Percentiles rank a stretch among this genome's conserved stretches.
phyloP scores from a whole-genome alignment of 768 basidiomycete species.

The Agrocybe pediades region DNA sequence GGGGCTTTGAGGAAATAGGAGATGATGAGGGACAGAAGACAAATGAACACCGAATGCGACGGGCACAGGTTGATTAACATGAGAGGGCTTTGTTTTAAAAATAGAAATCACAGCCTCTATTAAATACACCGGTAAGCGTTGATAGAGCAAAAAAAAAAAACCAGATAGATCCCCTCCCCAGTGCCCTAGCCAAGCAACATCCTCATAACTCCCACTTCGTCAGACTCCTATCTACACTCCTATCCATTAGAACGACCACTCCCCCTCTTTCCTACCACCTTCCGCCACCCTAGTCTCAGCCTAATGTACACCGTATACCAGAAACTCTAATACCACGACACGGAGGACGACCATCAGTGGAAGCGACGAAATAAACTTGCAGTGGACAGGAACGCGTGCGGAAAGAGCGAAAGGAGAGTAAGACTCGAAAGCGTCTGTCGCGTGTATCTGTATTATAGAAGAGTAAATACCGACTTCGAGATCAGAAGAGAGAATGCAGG shows the following conservation, averaged over 20 bases:
- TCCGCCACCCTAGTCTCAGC: conserved; percentile 27
- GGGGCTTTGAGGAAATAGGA: too few relatives aligned
- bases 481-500: neutral
- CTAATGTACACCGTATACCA: conserved; percentile 54
- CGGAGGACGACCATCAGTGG: conserved; percentile 62
- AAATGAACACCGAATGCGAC: too few relatives aligned
- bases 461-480: neutral
- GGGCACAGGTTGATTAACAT: too few relatives aligned
- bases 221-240: conserved; percentile 7
- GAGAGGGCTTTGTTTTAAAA: too few relatives aligned
- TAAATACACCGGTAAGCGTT: too few relatives aligned
- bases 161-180: too few relatives aligned
- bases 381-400: conserved; percentile 62
- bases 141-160: too few relatives aligned
- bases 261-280: conserved; percentile 23
- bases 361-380: conserved; percentile 57
- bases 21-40: too few relatives aligned
- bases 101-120: too few relatives aligned
- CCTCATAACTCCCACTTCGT: too few relatives aligned
- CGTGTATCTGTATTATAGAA: conserved; percentile 36
- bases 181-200: too few relatives aligned
- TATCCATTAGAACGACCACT: conserved; percentile 21
- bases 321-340: conserved; percentile 62
- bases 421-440: conserved; percentile 64
- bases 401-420: too few relatives aligned